These are phyloP conservation scores for Cladosporium sp. DNA, from an alignment of 2,329 filamentous ascomycete species.

Conservation along the genomic window DNA sequence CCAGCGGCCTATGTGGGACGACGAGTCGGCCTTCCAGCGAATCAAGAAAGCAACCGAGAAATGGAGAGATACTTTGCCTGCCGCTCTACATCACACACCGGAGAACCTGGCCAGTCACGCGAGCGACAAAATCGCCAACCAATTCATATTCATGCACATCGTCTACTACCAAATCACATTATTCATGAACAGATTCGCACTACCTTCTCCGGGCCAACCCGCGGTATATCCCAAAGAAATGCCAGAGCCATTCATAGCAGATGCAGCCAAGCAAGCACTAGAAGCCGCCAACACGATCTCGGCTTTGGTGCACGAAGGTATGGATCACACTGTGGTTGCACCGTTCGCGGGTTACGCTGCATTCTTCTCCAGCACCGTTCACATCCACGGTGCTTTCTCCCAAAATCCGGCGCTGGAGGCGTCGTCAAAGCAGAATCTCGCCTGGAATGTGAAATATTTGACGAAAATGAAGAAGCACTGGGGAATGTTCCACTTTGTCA, in stretches of 20 bases:
- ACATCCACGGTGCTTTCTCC: constrained; percentile 88
- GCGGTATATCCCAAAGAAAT: constrained; percentile 62
- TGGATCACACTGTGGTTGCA: constrained; percentile 77
- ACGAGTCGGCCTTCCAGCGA: constrained; percentile 71
- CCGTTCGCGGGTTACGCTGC: constrained; percentile 95
- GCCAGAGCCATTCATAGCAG: constrained; percentile 74
- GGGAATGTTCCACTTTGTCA: constrained; percentile 98
- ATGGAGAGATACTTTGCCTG: constrained; percentile 69
- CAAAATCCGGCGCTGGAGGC: constrained; percentile 74
- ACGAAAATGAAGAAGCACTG: constrained; percentile 96
- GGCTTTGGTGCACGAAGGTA: constrained; percentile 74
- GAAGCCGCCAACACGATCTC: constrained; percentile 86
- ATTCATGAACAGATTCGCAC: constrained; percentile 85
- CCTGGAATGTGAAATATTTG: constrained; percentile 85
- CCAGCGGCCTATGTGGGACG: constrained; percentile 74
- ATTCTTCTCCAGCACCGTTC: constrained; percentile 90
- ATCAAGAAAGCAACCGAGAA: constrained; percentile 71
- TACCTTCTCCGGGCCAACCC: constrained; percentile 65
- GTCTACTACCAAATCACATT: constrained; percentile 85
- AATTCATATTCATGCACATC: constrained; percentile 91
- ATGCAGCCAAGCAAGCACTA: constrained; percentile 70
- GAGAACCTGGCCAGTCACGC: constrained; percentile 85
- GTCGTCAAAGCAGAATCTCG: constrained; percentile 78
- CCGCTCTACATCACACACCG: constrained; percentile 68
- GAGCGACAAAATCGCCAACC: constrained; percentile 81